These are phyloP conservation scores for Xylariaceae sp. DNA, from an alignment of 2,329 filamentous ascomycete genomes.

Conservation along the genomic window DNA sequence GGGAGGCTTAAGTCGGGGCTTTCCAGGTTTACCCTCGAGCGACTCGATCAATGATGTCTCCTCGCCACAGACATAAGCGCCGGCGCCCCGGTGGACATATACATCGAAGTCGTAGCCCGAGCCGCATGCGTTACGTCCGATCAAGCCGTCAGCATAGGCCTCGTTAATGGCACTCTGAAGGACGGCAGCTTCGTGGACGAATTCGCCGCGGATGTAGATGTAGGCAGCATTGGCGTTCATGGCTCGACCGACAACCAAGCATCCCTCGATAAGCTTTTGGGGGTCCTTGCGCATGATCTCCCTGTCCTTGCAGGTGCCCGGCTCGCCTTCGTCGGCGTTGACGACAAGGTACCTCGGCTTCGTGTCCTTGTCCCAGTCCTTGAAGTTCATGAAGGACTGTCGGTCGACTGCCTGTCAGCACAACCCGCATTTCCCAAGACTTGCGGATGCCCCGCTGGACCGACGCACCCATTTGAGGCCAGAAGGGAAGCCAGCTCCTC, in stretches of 20 bases:
- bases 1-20: constrained; percentile 95
- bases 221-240: constrained; percentile 99
- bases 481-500: constrained; percentile 95
- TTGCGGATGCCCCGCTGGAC: not conserved
- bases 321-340: constrained; percentile 98
- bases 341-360: constrained; percentile 96
- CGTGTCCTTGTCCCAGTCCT: constrained; percentile 96
- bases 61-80: constrained; percentile 96
- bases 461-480: constrained; percentile 89
- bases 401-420: constrained; percentile 1
- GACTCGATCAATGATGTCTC: constrained; percentile 98
- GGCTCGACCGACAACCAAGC: constrained; percentile 86
- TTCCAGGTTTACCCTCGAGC: constrained; percentile 95
- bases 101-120: constrained; percentile 98
- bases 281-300: constrained; percentile 99
- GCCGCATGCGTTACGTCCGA: constrained; percentile 96
- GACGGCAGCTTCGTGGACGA: constrained; percentile 89
- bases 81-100: constrained; percentile 91
- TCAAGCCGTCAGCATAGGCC: constrained; percentile 87
- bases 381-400: constrained; percentile 99
- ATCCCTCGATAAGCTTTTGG: constrained; percentile 97
- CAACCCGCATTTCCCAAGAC: not conserved
- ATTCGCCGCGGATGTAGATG: constrained; percentile 99
- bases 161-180: constrained; percentile 95
- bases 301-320: constrained; percentile 97